phyloP scores from a whole-genome alignment of 1,139 yeast genomes.

The Arxiozyma heterogenica region DNA sequence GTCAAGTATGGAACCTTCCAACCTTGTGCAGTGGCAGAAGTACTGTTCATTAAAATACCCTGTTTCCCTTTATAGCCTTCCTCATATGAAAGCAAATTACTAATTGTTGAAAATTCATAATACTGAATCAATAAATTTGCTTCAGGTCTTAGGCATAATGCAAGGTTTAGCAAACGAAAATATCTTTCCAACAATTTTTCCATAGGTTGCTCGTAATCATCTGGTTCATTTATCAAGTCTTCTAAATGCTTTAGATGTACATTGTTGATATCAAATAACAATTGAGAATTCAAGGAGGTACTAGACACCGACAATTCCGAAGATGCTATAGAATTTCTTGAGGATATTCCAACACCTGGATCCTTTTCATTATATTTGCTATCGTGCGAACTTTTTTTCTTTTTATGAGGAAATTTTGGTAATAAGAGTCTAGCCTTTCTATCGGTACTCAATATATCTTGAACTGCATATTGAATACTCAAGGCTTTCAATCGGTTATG shows the following conservation, averaged over 20 bases:
- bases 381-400: slow-evolving; percentile 10
- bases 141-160: slow-evolving; percentile 65
- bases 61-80: slow-evolving; percentile 79
- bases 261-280: slow-evolving; percentile 17
- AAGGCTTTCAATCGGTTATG: slow-evolving; percentile 59
- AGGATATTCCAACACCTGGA: not conserved
- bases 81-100: slow-evolving; percentile 76
- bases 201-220: slow-evolving; percentile 23
- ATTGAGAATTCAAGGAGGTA: slow-evolving; percentile 5
- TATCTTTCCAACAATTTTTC: slow-evolving; percentile 46
- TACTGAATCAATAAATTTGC: slow-evolving; percentile 76
- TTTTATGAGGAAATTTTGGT: slow-evolving; percentile 29
- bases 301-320: slow-evolving; percentile 2
- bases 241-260: slow-evolving; percentile 26
- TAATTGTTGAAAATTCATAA: slow-evolving; percentile 81
- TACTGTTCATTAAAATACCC: slow-evolving; percentile 70
- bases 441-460: slow-evolving; percentile 20
- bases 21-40: slow-evolving; percentile 81
- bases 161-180: slow-evolving; percentile 49
- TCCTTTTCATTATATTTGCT: slow-evolving; percentile 1
- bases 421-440: slow-evolving; percentile 20
- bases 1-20: slow-evolving; percentile 92
- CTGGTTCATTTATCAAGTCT: slow-evolving; percentile 25
- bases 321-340: not conserved
- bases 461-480: slow-evolving; percentile 32